Base-by-base conservation (phyloP, 805 yeast genomes). In the Lachancea thermotolerans region DNA sequence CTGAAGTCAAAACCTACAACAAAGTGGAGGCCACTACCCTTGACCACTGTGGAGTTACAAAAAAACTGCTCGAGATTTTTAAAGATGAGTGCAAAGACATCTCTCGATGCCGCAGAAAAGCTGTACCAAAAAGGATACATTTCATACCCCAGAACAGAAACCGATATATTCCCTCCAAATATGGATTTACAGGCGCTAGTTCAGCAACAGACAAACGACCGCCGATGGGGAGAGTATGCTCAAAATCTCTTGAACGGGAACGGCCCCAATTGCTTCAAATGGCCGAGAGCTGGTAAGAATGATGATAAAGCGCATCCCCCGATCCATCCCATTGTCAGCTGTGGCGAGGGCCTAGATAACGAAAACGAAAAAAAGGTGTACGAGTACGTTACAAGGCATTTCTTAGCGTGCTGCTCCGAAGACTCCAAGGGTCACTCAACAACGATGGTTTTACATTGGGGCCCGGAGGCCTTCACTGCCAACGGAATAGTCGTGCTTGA, bases 231-330 rank as follows among this genome's bases (percentile, higher is more conserved):
- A 0, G 48, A 51, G 0, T 89, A 85, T 58, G 91, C 96, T 0
- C 52, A 54, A 10, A 47, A 48, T 15, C 43, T 62, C 2, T 54
- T 81, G 6, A 42, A 76, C 7, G 63, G 65, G 48, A 49, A 69
- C 47, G 51, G 63, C 2, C 42, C 63, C 2, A 73, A 72, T 30
- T 73, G 72, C 34, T 85, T 75, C 56, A 57, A 71, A n/a, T 57
- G 57, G 3, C 99, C 99, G 0, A 68, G 98, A 41, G 72, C 72
- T 34, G 99, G 99, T 4, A 73, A 70, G 10, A 82, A 86, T 58
- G 85, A 89, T 58, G 99, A 93, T 67, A 81, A 88, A 59, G 98
- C 99, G 18, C 99, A 93, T 74, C 98, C 99, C 4, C 97, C 99
- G 0, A 93, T 93, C 47, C 97, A 93, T 64, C 99, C 99, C 0